Evolutionary conservation across 176 grass and related monocot species (phyloP).

Genomic region (Phyllostachys edulis): DNA sequence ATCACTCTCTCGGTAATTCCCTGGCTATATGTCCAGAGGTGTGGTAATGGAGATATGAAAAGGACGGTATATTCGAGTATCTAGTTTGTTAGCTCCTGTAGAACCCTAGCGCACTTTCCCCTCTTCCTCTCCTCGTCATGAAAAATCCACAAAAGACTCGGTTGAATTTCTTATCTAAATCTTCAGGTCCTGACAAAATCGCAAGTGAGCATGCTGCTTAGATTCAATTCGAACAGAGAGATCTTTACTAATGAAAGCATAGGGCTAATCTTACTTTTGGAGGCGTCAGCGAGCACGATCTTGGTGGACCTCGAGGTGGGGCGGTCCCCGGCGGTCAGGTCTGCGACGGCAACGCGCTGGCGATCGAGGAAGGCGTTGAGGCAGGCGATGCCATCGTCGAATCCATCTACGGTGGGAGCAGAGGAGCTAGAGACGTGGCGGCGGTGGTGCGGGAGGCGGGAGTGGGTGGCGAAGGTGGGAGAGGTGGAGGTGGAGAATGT

Average conservation of each 20-base stretch:
- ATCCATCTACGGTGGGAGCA: constrained; percentile 13
- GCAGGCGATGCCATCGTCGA: constrained; percentile 30
- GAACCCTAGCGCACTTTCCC: too few relatives aligned
- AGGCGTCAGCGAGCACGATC: constrained; percentile 63
- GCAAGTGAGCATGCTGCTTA: neutral
- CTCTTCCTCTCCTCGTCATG: too few relatives aligned
- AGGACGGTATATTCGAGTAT: too few relatives aligned
- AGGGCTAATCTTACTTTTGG: constrained; percentile 36
- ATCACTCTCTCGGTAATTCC: too few relatives aligned
- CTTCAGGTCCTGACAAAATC: too few relatives aligned
- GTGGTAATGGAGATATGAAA: too few relatives aligned
- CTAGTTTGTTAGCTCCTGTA: too few relatives aligned
- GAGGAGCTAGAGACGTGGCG: constrained; percentile 16
- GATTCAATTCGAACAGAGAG: constrained; percentile 17
- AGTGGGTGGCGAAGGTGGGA: neutral
- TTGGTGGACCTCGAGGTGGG: constrained; percentile 30
- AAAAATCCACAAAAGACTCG: too few relatives aligned
- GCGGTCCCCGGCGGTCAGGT: constrained; percentile 31
- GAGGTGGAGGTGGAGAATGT: neutral
- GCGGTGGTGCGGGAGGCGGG: constrained; percentile 32
- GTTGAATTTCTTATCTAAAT: too few relatives aligned
- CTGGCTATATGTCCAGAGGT: too few relatives aligned
- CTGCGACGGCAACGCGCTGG: constrained; percentile 45
- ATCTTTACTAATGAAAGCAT: neutral
- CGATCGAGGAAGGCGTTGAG: constrained; percentile 64